Percentiles rank a stretch among this genome's conserved stretches.
Conservation (phyloP, 2,329 filamentous ascomycete species). For the Ophiocordyceps robertsii region DNA sequence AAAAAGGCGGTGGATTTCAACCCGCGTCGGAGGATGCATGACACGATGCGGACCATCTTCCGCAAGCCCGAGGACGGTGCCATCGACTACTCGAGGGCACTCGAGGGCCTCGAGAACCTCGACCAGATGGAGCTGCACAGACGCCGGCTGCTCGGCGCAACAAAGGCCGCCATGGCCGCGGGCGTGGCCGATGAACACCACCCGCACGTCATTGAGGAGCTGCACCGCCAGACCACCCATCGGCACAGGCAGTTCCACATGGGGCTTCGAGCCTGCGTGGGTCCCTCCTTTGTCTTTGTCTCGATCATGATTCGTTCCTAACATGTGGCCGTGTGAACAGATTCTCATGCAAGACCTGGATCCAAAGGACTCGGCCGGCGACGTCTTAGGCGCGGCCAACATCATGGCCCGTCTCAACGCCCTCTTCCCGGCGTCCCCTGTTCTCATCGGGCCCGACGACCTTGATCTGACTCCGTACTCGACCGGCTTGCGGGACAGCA, state of each 20-base stretch:
- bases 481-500: conserved; percentile 16
- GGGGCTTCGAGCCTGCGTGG: conserved; percentile 19
- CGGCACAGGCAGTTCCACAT: conserved; percentile 18
- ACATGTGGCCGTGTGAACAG: conserved; percentile 8
- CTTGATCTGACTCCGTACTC: conserved; percentile 16
- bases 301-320: neutral
- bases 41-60: conserved; percentile 14
- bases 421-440: conserved; percentile 16
- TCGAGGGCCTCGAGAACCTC: conserved; percentile 18
- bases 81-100: conserved; percentile 10
- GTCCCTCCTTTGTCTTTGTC: conserved; percentile 1
- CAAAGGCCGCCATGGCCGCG: conserved; percentile 7
- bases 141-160: conserved; percentile 11
- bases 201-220: conserved; percentile 12
- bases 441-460: conserved; percentile 10
- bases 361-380: conserved; percentile 1
- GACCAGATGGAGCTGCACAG: conserved; percentile 20
- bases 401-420: conserved; percentile 23
- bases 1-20: conserved; percentile 7
- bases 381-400: conserved; percentile 5
- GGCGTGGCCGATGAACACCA: conserved; percentile 4
- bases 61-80: conserved; percentile 12
- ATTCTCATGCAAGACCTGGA: conserved; percentile 13
- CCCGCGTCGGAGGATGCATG: conserved; percentile 13
- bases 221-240: conserved; percentile 13